phyloP scores from a whole-genome alignment of 352 stramenopile species.

The Globisporangium nunn region DNA sequence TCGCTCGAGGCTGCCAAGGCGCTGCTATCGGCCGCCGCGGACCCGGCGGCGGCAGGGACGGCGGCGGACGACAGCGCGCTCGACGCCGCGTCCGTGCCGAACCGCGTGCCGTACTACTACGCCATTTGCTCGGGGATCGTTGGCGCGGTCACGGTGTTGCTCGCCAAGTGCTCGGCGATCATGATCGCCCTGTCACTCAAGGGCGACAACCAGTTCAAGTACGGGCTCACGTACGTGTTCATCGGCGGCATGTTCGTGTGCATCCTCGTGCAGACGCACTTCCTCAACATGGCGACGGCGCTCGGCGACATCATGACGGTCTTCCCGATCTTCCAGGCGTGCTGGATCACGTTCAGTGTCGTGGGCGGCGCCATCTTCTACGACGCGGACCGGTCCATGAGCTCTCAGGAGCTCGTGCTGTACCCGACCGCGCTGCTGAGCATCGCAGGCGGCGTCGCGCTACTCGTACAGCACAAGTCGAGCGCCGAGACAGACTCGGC shows the following conservation, averaged over 20 bases:
- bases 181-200: slow-evolving; percentile 81
- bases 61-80: not conserved
- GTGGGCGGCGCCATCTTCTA: slow-evolving; percentile 83
- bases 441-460: slow-evolving; percentile 57
- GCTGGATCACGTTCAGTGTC: slow-evolving; percentile 86
- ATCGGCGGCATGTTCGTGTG: slow-evolving; percentile 81
- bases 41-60: not conserved
- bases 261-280: slow-evolving; percentile 83
- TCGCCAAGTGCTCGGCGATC: slow-evolving; percentile 82
- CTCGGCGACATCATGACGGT: slow-evolving; percentile 87
- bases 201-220: slow-evolving; percentile 84
- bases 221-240: slow-evolving; percentile 81
- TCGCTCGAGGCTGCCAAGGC: slow-evolving; percentile 3
- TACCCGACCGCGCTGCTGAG: slow-evolving; percentile 69
- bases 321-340: slow-evolving; percentile 85
- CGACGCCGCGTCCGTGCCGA: slow-evolving; percentile 7
- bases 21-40: not conserved
- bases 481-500: not conserved
- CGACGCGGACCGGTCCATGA: slow-evolving; percentile 54
- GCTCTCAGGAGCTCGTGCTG: slow-evolving; percentile 45
- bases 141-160: slow-evolving; percentile 73
- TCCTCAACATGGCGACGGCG: slow-evolving; percentile 81
- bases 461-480: slow-evolving; percentile 58
- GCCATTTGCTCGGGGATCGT: slow-evolving; percentile 83
- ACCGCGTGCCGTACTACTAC: slow-evolving; percentile 78